Evolutionary conservation across 2,329 filamentous ascomycete species (phyloP).

Genomic region (Thelonectria discophora): DNA sequence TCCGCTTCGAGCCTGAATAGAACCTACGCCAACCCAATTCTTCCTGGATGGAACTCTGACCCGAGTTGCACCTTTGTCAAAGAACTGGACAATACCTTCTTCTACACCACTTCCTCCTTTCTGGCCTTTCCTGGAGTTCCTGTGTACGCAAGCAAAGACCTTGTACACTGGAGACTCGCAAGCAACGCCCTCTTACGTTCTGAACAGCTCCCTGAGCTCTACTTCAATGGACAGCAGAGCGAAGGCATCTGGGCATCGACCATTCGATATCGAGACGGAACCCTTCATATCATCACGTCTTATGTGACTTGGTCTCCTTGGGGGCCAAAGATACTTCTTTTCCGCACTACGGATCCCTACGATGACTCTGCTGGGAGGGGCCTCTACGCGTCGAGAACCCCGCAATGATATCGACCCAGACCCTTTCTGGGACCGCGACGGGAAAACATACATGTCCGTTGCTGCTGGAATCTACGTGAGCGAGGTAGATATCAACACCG

Average conservation of each 20-base stretch:
- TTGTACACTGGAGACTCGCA: conserved; percentile 4
- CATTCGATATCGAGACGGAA: conserved; percentile 1
- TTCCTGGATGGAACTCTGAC: conserved; percentile 60
- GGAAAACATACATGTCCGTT: background rate
- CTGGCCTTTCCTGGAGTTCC: conserved; percentile 61
- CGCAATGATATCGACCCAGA: conserved; percentile 5
- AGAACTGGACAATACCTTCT: conserved; percentile 55
- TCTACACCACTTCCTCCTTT: conserved; percentile 62
- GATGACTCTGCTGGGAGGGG: conserved; percentile 3
- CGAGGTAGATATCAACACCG: conserved; percentile 1
- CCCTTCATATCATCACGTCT: background rate
- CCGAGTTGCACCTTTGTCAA: conserved; percentile 54
- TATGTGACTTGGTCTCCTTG: background rate
- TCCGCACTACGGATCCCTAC: conserved; percentile 2
- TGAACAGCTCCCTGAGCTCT: background rate
- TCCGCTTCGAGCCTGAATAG: conserved; percentile 1
- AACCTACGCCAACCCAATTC: conserved; percentile 52
- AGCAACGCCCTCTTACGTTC: background rate
- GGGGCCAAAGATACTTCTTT: background rate
- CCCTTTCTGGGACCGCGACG: conserved; percentile 7
- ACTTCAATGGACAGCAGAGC: background rate
- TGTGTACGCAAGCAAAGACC: conserved; percentile 54
- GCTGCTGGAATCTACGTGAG: background rate
- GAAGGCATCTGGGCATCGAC: conserved; percentile 11
- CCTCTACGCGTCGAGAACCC: background rate